A percentile compares a stretch with the other conserved stretches of the same genome.
Evolutionary conservation across 805 yeast genomes (phyloP).

Genomic region (Candida loeiensis): DNA sequence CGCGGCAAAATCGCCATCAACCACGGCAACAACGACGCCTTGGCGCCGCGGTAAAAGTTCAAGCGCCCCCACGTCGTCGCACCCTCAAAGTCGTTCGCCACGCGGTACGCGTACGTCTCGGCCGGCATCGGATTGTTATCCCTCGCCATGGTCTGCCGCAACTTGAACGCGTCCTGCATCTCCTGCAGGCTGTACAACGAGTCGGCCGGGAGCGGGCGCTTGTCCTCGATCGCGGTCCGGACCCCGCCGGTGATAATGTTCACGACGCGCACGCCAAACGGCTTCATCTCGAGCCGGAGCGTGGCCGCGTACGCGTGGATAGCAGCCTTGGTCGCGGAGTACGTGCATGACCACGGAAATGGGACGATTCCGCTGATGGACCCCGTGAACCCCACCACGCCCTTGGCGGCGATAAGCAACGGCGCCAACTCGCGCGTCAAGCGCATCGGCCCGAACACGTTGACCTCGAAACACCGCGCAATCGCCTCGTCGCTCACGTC

Average conservation of each 20-base stretch:
- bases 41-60: constrained; percentile 6
- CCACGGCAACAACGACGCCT: not conserved
- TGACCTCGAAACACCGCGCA: constrained; percentile 55
- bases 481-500: constrained; percentile 59
- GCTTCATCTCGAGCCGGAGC: constrained; percentile 63
- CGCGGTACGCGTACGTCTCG: constrained; percentile 51
- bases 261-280: constrained; percentile 67
- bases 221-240: constrained; percentile 58
- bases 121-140: constrained; percentile 58
- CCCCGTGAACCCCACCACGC: constrained; percentile 72
- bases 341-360: constrained; percentile 68
- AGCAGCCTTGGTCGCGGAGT: constrained; percentile 71
- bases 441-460: constrained; percentile 68
- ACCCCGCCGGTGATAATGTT: constrained; percentile 78
- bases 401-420: constrained; percentile 59
- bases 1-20: constrained; percentile 13
- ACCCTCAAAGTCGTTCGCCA: constrained; percentile 45
- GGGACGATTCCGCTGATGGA: constrained; percentile 63
- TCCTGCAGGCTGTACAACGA: constrained; percentile 54
- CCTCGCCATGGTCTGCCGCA: constrained; percentile 57
- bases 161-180: constrained; percentile 45
- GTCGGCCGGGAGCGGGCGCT: constrained; percentile 51
- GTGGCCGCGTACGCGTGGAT: constrained; percentile 67
- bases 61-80: constrained; percentile 2
- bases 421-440: constrained; percentile 55